Evolutionary conservation across 1,139 yeast species (phyloP), one percentile per base, ranked within the genome.

Genomic region (Diutina catenulata): DNA sequence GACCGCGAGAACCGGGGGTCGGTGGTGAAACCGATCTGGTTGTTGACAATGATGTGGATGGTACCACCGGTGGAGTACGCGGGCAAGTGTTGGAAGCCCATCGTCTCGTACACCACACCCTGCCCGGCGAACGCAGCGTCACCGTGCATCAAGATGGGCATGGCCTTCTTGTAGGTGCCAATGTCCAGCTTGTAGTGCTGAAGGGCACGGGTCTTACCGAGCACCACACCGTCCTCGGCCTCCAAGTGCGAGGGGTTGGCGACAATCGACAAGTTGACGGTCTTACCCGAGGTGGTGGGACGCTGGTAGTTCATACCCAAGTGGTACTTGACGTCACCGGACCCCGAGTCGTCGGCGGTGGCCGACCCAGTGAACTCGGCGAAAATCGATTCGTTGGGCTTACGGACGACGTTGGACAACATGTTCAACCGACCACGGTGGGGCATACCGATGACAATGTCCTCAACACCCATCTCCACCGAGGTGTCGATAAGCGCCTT

Each of bases 211-310:
- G 97, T 83, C 71, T 93, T 84, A 65, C 98, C 99, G 53, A 91
- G 74, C 42, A 93, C 98, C 49, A 91, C 97, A 44, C 98, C 97
- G 62, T 93, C 98, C 65, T 88, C 96, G 44, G 98, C 94, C 69
- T 91, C 98, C 64, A 91, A 77, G 67, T 91, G 99, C 38, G 98
- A 91, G 45, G 99, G 99, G 64, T 91, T 91, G 45, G 98, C 99
- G 47, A 93, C 99, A 48, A 91, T 67, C 22, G 97, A 88, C 55
- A 91, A 70, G 68, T 88, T 87, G 49, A 91, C 97, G 59, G 80
- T 84, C 65, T 87, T 88, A 62, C 99, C 99, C 26, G 95, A 83
- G 38, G 97, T 93, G 42, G 99, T 91, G 59, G 98, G 98, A 69
- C 99, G 83, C 57, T 80, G 87, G 68, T 88, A 91, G 70, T 93